Percentiles rank a stretch among this genome's conserved stretches.
Conservation (phyloP, 805 yeast species). For the Saturnispora serradocipensis region DNA sequence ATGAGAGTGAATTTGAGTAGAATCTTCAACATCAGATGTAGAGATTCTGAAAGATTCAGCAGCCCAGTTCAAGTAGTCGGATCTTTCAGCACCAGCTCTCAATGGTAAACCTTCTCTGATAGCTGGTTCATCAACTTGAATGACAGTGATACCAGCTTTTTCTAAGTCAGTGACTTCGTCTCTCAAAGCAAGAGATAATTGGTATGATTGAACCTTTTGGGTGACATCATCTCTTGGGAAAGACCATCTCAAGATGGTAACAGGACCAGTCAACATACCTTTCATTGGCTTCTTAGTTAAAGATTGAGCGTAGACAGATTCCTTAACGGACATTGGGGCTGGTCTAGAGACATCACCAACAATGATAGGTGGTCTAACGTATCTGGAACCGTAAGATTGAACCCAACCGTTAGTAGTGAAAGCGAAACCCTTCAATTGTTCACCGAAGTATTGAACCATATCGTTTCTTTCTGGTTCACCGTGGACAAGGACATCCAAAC, state of each 20-base stretch:
- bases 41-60: slow-evolving; percentile 99
- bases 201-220: slow-evolving; percentile 88
- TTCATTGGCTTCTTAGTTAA: slow-evolving; percentile 92
- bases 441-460: slow-evolving; percentile 99
- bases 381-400: slow-evolving; percentile 99
- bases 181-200: slow-evolving; percentile 94
- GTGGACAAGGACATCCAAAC: slow-evolving; percentile 95
- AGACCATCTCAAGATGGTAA: slow-evolving; percentile 99
- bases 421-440: slow-evolving; percentile 95
- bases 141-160: slow-evolving; percentile 95
- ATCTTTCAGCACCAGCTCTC: slow-evolving; percentile 95
- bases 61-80: slow-evolving; percentile 96
- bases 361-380: slow-evolving; percentile 98
- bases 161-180: slow-evolving; percentile 98
- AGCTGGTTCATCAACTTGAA: slow-evolving; percentile 99
- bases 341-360: slow-evolving; percentile 99
- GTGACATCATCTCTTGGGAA: slow-evolving; percentile 99
- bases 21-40: slow-evolving; percentile 92
- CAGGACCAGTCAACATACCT: slow-evolving; percentile 99
- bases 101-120: slow-evolving; percentile 99
- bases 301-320: slow-evolving; percentile 98
- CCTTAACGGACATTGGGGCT: slow-evolving; percentile 96
- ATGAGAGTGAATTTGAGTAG: slow-evolving; percentile 98
- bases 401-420: slow-evolving; percentile 99
- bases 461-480: slow-evolving; percentile 99